Conservation (phyloP, 164 flowering plant species). For the Cinnamomum chago region DNA sequence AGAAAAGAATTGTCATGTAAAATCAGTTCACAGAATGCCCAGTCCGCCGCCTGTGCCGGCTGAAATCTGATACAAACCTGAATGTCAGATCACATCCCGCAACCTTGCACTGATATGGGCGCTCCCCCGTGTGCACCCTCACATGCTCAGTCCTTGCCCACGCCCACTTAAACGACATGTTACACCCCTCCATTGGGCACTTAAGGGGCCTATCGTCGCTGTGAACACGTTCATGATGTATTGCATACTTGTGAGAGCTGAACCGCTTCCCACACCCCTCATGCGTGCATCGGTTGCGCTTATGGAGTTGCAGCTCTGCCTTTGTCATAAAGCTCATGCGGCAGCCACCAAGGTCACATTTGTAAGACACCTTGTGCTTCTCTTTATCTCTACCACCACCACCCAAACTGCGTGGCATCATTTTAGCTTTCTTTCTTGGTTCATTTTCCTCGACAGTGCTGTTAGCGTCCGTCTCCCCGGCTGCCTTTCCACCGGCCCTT, state of each 20-base stretch:
- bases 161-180: constrained; percentile 92
- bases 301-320: constrained; percentile 56
- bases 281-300: constrained; percentile 57
- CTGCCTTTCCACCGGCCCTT: constrained; percentile 34
- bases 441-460: constrained; percentile 12
- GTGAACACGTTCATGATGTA: constrained; percentile 73
- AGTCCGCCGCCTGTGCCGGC: constrained; percentile 80
- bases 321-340: constrained; percentile 62
- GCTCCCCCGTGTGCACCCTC: constrained; percentile 85
- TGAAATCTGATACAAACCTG: constrained; percentile 83
- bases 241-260: constrained; percentile 63
- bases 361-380: constrained; percentile 22
- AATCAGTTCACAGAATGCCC: constrained; percentile 52
- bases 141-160: constrained; percentile 95
- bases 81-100: constrained; percentile 78
- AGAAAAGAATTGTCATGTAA: neutral
- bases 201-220: constrained; percentile 78
- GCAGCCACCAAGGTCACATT: constrained; percentile 71
- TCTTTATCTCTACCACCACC: constrained; percentile 19
- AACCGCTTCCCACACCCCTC: constrained; percentile 76
- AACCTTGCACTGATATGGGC: constrained; percentile 74
- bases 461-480: constrained; percentile 2
- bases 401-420: constrained; percentile 13
- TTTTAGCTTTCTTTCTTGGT: constrained; percentile 18
- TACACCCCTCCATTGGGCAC: constrained; percentile 88